Percentiles rank a stretch among this genome's conserved stretches.
phyloP scores from a whole-genome alignment of 371 early-diverging fungal species.

The Mortierella sp. region DNA sequence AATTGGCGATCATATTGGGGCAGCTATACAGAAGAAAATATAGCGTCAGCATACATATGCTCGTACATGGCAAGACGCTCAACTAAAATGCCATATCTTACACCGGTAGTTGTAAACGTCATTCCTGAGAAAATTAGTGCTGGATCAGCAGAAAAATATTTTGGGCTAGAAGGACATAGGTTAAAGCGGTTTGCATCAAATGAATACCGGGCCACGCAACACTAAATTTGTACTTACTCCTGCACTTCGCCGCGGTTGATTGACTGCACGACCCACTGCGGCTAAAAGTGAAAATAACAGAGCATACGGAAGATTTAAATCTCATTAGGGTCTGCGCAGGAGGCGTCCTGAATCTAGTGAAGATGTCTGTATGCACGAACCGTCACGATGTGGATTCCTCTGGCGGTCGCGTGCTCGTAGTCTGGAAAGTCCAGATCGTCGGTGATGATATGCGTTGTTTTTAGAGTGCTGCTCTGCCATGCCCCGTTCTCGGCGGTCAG shows the following conservation, averaged over 20 bases:
- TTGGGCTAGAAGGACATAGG: conserved; percentile 44
- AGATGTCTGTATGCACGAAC: conserved; percentile 5
- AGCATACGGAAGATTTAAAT: neutral
- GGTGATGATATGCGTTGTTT: conserved; percentile 48
- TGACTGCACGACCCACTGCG: conserved; percentile 55
- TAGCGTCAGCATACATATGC: neutral
- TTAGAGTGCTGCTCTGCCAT: neutral
- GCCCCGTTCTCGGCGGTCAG: neutral
- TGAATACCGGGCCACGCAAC: too few relatives aligned
- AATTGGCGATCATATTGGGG: conserved; percentile 59
- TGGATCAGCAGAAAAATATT: conserved; percentile 65
- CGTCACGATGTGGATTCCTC: conserved; percentile 45
- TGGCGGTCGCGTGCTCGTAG: conserved; percentile 37
- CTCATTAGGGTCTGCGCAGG: too few relatives aligned
- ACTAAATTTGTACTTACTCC: conserved; percentile 42
- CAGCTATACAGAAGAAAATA: conserved; percentile 43
- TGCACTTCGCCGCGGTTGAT: conserved; percentile 49
- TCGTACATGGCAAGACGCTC: neutral
- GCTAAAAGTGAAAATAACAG: conserved; percentile 29
- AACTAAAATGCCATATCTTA: conserved; percentile 22
- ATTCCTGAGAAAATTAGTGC: conserved; percentile 68
- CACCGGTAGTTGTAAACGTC: conserved; percentile 61
- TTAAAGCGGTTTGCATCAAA: neutral
- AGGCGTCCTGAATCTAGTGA: too few relatives aligned
- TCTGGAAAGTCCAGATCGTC: conserved; percentile 44